Conservation (phyloP, 208 protist genomes). For the Endotrypanum monterogeii region DNA sequence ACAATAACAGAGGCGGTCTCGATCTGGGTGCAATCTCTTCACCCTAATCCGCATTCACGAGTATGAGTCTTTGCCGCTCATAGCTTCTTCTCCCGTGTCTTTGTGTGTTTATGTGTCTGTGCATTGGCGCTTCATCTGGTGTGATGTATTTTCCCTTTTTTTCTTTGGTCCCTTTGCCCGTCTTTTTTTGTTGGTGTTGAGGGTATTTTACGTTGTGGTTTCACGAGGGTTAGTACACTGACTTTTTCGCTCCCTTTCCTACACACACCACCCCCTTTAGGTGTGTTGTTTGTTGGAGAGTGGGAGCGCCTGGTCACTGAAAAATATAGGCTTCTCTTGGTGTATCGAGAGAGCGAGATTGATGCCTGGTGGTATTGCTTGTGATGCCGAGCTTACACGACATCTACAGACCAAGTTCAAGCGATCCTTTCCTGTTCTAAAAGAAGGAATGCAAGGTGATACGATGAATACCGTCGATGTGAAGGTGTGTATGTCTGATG, state of each 20-base stretch:
- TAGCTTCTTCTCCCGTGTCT: neutral
- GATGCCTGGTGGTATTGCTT: neutral
- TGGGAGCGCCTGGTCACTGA: neutral
- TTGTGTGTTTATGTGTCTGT: neutral
- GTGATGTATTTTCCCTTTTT: neutral
- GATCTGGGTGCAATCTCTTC: neutral
- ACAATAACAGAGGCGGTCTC: neutral
- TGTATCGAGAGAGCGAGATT: neutral
- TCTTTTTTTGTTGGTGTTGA: neutral
- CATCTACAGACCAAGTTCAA: neutral
- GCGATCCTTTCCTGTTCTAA: neutral
- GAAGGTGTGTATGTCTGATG: neutral
- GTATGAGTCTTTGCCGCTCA: neutral
- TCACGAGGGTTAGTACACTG: too few relatives aligned
- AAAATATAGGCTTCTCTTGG: neutral
- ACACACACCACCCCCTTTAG: neutral
- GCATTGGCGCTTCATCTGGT: neutral
- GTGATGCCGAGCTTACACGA: neutral
- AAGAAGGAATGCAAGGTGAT: neutral
- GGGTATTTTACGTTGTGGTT: neutral
- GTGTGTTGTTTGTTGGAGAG: neutral
- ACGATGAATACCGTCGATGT: neutral
- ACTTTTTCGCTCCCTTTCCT: neutral
- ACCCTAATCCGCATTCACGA: neutral
- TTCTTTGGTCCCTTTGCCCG: neutral